phyloP scores from a whole-genome alignment of 2,329 filamentous ascomycete species.

The Penicillium sp. region DNA sequence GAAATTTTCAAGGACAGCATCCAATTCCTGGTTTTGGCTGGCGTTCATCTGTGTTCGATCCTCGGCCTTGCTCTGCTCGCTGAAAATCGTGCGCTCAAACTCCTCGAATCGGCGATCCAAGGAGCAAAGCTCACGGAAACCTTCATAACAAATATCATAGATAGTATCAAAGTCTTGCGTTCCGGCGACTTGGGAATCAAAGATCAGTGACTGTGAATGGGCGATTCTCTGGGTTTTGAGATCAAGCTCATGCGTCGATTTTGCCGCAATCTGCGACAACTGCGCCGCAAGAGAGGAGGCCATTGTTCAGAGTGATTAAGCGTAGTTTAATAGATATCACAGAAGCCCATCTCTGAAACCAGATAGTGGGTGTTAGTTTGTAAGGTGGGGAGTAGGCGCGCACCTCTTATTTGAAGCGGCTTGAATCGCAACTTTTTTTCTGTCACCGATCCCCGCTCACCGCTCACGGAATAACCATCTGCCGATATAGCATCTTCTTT shows the following conservation, averaged over 20 bases:
- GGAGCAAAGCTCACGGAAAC: conserved; percentile 86
- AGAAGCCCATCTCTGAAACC: conserved; percentile 11
- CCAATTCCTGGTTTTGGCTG: conserved; percentile 77
- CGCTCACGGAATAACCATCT: conserved; percentile 23
- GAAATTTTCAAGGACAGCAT: conserved; percentile 77
- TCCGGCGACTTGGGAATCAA: conserved; percentile 79
- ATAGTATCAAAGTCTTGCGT: conserved; percentile 88
- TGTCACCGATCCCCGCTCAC: conserved; percentile 3
- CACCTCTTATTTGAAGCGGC: conserved; percentile 11
- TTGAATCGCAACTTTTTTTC: conserved; percentile 35
- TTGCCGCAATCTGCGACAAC: conserved; percentile 86
- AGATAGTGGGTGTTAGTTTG: background rate
- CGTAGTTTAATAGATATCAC: conserved; percentile 3
- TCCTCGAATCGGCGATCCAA: conserved; percentile 76
- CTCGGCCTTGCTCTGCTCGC: conserved; percentile 85
- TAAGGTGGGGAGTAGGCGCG: background rate
- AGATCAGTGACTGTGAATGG: conserved; percentile 93
- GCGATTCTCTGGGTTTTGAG: conserved; percentile 88
- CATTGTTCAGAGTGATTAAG: conserved; percentile 55
- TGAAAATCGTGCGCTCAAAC: conserved; percentile 81
- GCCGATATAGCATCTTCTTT: conserved; percentile 19
- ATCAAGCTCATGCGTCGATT: conserved; percentile 86
- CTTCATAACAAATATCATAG: conserved; percentile 82
- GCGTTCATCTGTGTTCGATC: conserved; percentile 83
- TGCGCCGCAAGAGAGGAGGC: conserved; percentile 86